These are phyloP conservation scores for Seminavis robusta DNA, from an alignment of 108 stramenopile species.

Conservation along the genomic window DNA sequence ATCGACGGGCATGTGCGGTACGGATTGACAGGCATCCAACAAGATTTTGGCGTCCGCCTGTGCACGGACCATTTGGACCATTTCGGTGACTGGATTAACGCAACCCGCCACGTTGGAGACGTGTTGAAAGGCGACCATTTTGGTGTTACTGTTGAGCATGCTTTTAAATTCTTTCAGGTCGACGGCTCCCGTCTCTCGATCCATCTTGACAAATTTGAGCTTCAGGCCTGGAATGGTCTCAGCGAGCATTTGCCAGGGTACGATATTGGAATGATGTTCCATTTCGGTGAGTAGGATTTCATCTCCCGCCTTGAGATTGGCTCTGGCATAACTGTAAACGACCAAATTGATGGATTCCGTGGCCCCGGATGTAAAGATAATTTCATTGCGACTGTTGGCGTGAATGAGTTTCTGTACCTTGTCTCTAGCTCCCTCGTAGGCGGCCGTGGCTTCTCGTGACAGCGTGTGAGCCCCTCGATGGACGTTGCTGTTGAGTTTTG, in stretches of 20 bases:
- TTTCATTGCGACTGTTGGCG: slow-evolving; percentile 76
- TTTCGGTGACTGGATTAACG: slow-evolving; percentile 81
- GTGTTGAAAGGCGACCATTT: slow-evolving; percentile 89
- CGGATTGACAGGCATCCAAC: slow-evolving; percentile 93
- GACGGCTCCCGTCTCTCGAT: slow-evolving; percentile 43
- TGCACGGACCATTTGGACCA: slow-evolving; percentile 69
- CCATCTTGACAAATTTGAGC: slow-evolving; percentile 69
- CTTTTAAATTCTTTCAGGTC: slow-evolving; percentile 60
- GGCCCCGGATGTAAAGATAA: slow-evolving; percentile 92
- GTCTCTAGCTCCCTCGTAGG: slow-evolving; percentile 88
- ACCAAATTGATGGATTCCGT: slow-evolving; percentile 94
- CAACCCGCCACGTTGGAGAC: slow-evolving; percentile 89
- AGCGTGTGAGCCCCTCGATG: slow-evolving; percentile 93
- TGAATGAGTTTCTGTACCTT: slow-evolving; percentile 76
- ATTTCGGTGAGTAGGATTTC: slow-evolving; percentile 88
- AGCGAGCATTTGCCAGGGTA: slow-evolving; percentile 94
- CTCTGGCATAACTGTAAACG: slow-evolving; percentile 63
- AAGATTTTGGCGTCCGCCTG: slow-evolving; percentile 68
- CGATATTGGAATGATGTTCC: slow-evolving; percentile 96
- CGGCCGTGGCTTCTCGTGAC: slow-evolving; percentile 81
- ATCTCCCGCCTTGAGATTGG: slow-evolving; percentile 59
- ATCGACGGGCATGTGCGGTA: slow-evolving; percentile 90
- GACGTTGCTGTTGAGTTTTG: slow-evolving; percentile 83
- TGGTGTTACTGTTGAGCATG: slow-evolving; percentile 66
- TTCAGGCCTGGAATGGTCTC: slow-evolving; percentile 55